Base-by-base conservation (phyloP, 75 land plant genomes). In the Selaginella moellendorffii region DNA sequence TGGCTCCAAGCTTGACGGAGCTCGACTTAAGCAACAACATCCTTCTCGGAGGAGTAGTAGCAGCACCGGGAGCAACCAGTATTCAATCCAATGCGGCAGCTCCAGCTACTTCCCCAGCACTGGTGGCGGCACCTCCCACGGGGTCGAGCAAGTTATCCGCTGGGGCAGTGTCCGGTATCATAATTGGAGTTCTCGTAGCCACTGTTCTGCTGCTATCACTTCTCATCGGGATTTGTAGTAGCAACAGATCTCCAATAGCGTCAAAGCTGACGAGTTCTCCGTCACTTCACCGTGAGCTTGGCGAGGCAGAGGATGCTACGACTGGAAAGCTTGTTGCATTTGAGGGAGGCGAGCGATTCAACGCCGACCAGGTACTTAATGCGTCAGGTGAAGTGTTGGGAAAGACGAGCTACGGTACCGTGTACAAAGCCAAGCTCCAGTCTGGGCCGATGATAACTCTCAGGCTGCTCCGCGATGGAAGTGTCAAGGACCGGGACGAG, bases 301-400 rank as follows among this genome's bases (percentile, higher is more conserved):
- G 72, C 28, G 61, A 42, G n/a, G 82, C 66, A 29, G 78, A 74
- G 0, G 46, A 36, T 14, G 80, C 70, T 52, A 74, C 77, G 21
- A 29, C 29, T 54, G 93, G 87, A 66, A 76, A 81, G 14, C 66
- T 88, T 72, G 24, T 85, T 0, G 30, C 24, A 2, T 88, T 88
- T 61, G n/a, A 70, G 12, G 95, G 84, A 0, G 83, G 84, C 14
- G 80, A 85, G 53, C 78, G 75, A 27, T 72, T 88, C 0, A 77
- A 73, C 0, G 59, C 76, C 22, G 72, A 63, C 5, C 46, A 36
- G 46, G 79, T 88, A 5, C 70, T 88, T 21, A 88, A 88, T 30
- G 95, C 95, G 1, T 80, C 86, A 0, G 95, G 95, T 0, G 95
- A 88, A 53, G 95, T 88, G 27, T 71, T 85, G 19, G 95, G 89